phyloP scores from a whole-genome alignment of 2,329 filamentous ascomycete genomes.

The Pyrenophora graminea region DNA sequence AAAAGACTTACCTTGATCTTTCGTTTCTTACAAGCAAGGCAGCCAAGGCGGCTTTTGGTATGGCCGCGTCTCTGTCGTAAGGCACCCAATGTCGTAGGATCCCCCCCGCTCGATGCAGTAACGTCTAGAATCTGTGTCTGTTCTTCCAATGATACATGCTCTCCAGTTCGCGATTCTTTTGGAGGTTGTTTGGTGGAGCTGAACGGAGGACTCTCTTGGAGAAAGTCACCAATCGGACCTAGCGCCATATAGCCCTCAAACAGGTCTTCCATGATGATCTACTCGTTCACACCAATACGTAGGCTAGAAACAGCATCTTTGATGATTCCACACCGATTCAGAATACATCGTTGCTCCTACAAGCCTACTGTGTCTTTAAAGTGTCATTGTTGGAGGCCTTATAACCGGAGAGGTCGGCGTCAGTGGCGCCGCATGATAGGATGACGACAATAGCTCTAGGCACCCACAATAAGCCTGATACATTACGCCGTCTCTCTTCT shows the following conservation, averaged over 20 bases:
- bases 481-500: too few relatives aligned
- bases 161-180: neutral
- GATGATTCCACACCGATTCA: neutral
- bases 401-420: neutral
- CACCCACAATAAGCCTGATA: neutral
- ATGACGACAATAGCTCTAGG: slow-evolving; percentile 3
- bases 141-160: neutral
- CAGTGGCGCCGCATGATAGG: slow-evolving; percentile 8
- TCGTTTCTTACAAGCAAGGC: slow-evolving; percentile 66
- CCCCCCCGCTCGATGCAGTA: neutral
- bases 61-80: slow-evolving; percentile 48
- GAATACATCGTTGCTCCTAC: neutral
- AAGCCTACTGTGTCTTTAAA: slow-evolving; percentile 2
- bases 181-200: neutral
- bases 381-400: slow-evolving; percentile 9
- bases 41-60: slow-evolving; percentile 71
- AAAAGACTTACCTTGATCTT: slow-evolving; percentile 66
- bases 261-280: slow-evolving; percentile 13
- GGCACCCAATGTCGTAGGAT: neutral
- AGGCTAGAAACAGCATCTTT: neutral
- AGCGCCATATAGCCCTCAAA: slow-evolving; percentile 25
- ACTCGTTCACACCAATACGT: neutral
- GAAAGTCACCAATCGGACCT: slow-evolving; percentile 13
- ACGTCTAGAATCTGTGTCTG: neutral
- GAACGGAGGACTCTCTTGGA: neutral